Base-by-base conservation (phyloP, 2,329 filamentous ascomycete genomes). In the Neopestalotiopsis sp. region DNA sequence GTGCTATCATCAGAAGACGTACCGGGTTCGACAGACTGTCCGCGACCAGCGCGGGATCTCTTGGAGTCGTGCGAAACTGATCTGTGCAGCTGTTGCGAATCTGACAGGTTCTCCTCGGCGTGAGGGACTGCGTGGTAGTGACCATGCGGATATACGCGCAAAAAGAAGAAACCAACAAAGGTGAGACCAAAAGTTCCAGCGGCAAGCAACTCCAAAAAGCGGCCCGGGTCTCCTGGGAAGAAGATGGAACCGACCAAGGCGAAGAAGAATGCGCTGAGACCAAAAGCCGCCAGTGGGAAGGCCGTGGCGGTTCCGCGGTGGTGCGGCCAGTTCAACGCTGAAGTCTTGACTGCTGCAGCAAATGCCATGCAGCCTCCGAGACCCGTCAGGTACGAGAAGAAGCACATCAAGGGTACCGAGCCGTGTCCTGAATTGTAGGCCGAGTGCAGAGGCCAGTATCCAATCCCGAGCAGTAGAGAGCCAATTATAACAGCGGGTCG, bases 251-350 rank as follows among this genome's bases (percentile, higher is more conserved):
- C 93, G 42, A 97, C 81, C 2, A 91, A 86, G 0, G 96, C 95
- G 82, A 98, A 99, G 84, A 98, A 97, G 82, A 99, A 96, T 67
- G 96, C 96, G 78, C 95, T 98, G 68, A 99, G 83, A 3, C 96
- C 96, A 77, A 98, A 98, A 3, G 94, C 95, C 68, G 96, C 94
- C 68, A 98, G 82, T 5, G 96, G 95, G 75, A 98, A 96, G 1
- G 95, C 95, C 5, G 96, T 98, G 5, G 96, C 96, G 3, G 95
- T 97, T 67, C 96, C 96, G 72, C 96, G 90, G 78, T 97, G 92
- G 69, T 91, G 89, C 13, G 95, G 95, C 90, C 95, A 98, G 81
- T 98, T 98, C 72, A 96, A 87, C 10, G 95, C 95, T 64, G 93
- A 95, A 78, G 84, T 84, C 78, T 99, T 99, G 77, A 99, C 90